phyloP scores from a whole-genome alignment of 1,284 basidiomycete genomes.

The Trichosporon sp. region DNA sequence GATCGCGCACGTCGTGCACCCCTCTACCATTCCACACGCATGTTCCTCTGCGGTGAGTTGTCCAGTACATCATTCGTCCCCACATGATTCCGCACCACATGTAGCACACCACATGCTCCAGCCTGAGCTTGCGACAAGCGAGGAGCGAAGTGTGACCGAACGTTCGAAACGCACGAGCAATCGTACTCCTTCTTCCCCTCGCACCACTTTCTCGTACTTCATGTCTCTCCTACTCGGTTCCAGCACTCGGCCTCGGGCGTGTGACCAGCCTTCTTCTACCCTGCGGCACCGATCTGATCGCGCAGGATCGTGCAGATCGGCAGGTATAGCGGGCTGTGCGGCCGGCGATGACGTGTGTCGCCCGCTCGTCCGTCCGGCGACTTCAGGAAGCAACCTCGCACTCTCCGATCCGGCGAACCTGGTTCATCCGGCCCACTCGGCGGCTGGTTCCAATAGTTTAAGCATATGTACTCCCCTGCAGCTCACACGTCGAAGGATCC shows the following conservation, averaged over 20 bases:
- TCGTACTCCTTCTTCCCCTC: not conserved
- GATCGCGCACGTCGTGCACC: not conserved
- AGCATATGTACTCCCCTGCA: not conserved
- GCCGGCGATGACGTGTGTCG: conserved; percentile 1
- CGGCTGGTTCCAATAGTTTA: not conserved
- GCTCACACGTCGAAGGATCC: not conserved
- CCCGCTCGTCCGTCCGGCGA: not conserved
- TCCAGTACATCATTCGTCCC: not conserved
- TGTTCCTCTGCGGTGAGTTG: not conserved
- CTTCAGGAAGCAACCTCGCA: not conserved
- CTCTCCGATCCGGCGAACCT: not conserved
- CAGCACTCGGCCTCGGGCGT: not conserved
- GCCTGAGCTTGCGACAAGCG: not conserved
- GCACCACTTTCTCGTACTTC: not conserved
- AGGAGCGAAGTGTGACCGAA: conserved; percentile 12
- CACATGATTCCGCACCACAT: not conserved
- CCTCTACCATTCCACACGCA: not conserved
- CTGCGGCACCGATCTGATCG: not conserved
- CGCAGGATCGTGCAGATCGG: not conserved
- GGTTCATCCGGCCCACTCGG: not conserved
- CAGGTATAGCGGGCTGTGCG: not conserved
- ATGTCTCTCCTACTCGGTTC: not conserved
- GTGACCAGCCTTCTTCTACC: not conserved
- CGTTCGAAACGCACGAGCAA: not conserved
- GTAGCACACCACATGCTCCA: conserved; percentile 1